These are phyloP conservation scores for Parafenestella ontariensis DNA, from an alignment of 2,329 filamentous ascomycete genomes.

Conservation along the genomic window DNA sequence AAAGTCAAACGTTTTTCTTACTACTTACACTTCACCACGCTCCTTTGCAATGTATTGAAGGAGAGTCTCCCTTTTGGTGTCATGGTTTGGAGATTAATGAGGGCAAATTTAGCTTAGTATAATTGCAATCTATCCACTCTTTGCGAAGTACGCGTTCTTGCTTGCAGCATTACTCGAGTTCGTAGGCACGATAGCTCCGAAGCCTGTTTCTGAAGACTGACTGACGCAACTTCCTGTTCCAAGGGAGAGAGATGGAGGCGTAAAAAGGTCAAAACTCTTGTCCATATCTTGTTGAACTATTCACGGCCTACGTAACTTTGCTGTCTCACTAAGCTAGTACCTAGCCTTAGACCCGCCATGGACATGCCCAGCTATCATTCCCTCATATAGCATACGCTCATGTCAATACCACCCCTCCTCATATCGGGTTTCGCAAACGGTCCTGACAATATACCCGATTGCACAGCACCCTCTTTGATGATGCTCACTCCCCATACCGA, in stretches of 20 bases:
- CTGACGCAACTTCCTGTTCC: too few relatives aligned
- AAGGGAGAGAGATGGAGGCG: too few relatives aligned
- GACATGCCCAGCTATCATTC: background rate
- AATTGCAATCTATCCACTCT: background rate
- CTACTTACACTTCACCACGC: background rate
- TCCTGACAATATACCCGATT: background rate
- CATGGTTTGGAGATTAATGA: too few relatives aligned
- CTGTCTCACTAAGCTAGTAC: background rate
- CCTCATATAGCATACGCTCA: background rate
- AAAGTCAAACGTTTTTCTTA: background rate
- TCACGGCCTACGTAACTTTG: background rate
- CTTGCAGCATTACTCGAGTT: too few relatives aligned
- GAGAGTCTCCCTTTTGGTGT: background rate
- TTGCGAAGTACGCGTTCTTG: background rate
- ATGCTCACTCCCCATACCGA: background rate
- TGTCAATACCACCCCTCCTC: background rate
- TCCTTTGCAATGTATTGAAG: background rate
- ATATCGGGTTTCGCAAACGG: background rate
- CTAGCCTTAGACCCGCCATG: background rate
- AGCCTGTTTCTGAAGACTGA: too few relatives aligned
- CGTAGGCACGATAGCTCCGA: too few relatives aligned
- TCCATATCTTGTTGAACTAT: background rate
- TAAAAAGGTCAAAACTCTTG: background rate
- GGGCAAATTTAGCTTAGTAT: background rate
- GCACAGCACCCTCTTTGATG: background rate